These are phyloP conservation scores for Cystobasidium tubakii DNA, from an alignment of 768 basidiomycete species.

Conservation along the genomic window DNA sequence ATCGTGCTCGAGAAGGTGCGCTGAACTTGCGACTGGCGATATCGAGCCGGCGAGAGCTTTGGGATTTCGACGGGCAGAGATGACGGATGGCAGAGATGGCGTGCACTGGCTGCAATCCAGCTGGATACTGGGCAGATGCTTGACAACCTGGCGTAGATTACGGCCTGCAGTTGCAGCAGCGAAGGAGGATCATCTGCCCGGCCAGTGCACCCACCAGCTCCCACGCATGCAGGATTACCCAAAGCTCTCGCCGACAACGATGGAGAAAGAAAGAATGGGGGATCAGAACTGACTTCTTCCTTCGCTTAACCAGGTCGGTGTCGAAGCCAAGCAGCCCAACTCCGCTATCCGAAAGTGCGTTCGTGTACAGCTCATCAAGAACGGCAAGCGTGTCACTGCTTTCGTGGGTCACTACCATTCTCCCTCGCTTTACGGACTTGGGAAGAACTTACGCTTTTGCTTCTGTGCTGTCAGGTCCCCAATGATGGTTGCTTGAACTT, in stretches of 20 bases:
- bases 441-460: constrained; percentile 91
- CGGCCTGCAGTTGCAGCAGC: too few relatives aligned
- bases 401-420: too few relatives aligned
- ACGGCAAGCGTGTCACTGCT: constrained; percentile 99
- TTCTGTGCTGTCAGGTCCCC: constrained; percentile 62
- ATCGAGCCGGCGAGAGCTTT: neutral
- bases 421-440: too few relatives aligned
- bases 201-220: too few relatives aligned
- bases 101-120: too few relatives aligned
- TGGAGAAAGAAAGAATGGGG: neutral
- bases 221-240: too few relatives aligned
- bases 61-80: too few relatives aligned
- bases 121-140: too few relatives aligned
- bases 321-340: constrained; percentile 99
- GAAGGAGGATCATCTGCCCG: too few relatives aligned
- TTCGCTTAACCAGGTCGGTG: constrained; percentile 63
- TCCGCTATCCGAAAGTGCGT: constrained; percentile 99
- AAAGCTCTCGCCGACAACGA: neutral
- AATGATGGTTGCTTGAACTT: constrained; percentile 97
- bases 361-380: constrained; percentile 99
- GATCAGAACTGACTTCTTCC: neutral
- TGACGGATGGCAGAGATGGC: too few relatives aligned
- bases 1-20: constrained; percentile 91
- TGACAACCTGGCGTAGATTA: too few relatives aligned
- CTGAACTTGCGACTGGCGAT: too few relatives aligned